These are phyloP conservation scores for Solanum hybrid DNA, from an alignment of 305 asterid genomes.

Conservation along the genomic window DNA sequence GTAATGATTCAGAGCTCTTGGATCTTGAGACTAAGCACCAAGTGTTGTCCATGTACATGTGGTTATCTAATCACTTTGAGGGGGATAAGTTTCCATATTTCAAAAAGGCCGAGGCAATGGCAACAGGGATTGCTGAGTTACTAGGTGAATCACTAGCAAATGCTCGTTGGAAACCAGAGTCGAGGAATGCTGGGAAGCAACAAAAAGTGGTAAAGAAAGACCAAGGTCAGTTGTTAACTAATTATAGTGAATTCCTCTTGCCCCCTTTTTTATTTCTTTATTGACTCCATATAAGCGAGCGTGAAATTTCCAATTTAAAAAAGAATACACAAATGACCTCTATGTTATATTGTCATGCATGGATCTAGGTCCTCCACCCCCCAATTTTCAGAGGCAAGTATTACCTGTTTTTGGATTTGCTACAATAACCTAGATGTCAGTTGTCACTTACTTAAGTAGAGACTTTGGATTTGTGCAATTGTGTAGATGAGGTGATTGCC, in stretches of 20 bases:
- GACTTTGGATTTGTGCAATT: neutral
- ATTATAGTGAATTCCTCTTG: conserved; percentile 26
- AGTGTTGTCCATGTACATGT: conserved; percentile 80
- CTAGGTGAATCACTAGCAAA: conserved; percentile 71
- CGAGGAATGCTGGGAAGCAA: conserved; percentile 42
- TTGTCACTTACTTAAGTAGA: neutral
- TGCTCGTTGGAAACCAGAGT: conserved; percentile 81
- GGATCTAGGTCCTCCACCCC: neutral
- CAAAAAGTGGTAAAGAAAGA: conserved; percentile 49
- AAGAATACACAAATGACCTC: neutral
- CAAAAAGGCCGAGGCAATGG: conserved; percentile 78
- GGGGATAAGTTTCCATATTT: conserved; percentile 64
- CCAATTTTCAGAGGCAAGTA: neutral
- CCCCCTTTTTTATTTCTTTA: neutral
- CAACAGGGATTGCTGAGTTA: conserved; percentile 67
- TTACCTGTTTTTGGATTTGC: neutral
- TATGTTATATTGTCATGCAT: neutral
- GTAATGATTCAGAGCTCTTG: conserved; percentile 81
- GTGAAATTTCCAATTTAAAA: neutral
- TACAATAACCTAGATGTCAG: neutral
- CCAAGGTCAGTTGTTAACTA: conserved; percentile 53
- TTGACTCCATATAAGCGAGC: neutral
- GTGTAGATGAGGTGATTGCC: neutral
- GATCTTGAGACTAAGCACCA: conserved; percentile 94
- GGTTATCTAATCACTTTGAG: conserved; percentile 85